These are phyloP conservation scores for Macrotyloma uniflorum DNA, from an alignment of 306 rosid species.

Conservation along the genomic window DNA sequence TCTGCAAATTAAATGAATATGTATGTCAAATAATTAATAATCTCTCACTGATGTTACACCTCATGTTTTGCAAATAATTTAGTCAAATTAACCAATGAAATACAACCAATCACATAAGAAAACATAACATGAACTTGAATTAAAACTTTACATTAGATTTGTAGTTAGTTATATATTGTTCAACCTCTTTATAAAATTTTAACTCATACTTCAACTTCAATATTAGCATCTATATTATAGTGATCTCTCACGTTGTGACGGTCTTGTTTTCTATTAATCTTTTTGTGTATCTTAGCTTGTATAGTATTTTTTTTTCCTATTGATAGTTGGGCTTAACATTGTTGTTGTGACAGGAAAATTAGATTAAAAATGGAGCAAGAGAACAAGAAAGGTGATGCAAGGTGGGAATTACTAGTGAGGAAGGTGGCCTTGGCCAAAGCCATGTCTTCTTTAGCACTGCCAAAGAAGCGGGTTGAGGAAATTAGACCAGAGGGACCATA, in stretches of 20 bases:
- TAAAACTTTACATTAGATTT: no score
- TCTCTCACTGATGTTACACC: not conserved
- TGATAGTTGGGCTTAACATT: not conserved
- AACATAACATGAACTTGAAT: no score
- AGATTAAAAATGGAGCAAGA: slow-evolving; percentile 50
- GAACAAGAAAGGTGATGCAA: slow-evolving; percentile 57
- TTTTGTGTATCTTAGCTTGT: not conserved
- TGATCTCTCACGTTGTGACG: not conserved
- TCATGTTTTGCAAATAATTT: not conserved
- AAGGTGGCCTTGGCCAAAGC: slow-evolving; percentile 81
- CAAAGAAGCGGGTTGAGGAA: slow-evolving; percentile 48
- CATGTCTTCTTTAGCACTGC: slow-evolving; percentile 59
- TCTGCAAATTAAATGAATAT: slow-evolving; percentile 2
- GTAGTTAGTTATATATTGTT: no score
- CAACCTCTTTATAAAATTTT: no score
- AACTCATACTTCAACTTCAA: no score
- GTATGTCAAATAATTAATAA: no score
- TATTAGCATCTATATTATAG: not conserved
- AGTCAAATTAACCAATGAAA: no score
- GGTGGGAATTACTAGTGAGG: slow-evolving; percentile 69
- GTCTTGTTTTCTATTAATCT: not conserved
- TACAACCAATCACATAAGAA: no score
- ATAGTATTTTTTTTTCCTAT: not conserved
- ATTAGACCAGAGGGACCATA: not conserved
- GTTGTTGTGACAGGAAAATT: slow-evolving; percentile 61